Evolutionary conservation across 768 basidiomycete genomes (phyloP).

Genomic region (Boletus rex-veris): DNA sequence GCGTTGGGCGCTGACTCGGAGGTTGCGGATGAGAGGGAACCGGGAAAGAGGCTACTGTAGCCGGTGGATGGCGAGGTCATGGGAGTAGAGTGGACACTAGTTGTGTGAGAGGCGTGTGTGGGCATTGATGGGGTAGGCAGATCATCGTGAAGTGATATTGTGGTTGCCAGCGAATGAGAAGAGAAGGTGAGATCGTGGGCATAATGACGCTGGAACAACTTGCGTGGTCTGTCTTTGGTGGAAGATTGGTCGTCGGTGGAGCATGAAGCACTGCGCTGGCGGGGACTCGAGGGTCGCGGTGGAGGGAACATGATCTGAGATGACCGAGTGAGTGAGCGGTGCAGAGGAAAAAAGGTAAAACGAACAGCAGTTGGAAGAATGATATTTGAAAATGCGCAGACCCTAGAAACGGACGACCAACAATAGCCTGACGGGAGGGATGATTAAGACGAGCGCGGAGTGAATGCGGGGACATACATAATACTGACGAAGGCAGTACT

Average conservation of each 20-base stretch:
- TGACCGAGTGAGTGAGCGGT: not conserved
- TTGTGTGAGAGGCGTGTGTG: not conserved
- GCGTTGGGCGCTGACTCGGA: slow-evolving; percentile 22
- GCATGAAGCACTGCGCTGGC: slow-evolving; percentile 17
- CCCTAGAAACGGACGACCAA: slow-evolving; percentile 15
- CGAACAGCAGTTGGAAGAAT: not conserved
- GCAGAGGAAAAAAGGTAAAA: not conserved
- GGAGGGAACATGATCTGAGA: slow-evolving; percentile 18
- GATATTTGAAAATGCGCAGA: slow-evolving; percentile 1
- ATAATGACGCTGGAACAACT: slow-evolving; percentile 10
- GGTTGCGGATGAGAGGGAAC: slow-evolving; percentile 22
- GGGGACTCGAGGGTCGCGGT: not conserved
- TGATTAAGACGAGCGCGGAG: not conserved
- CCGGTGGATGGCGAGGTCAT: slow-evolving; percentile 25
- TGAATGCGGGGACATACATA: slow-evolving; percentile 19
- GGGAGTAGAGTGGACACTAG: slow-evolving; percentile 26
- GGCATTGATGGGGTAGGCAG: slow-evolving; percentile 4
- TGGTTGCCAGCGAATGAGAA: slow-evolving; percentile 17
- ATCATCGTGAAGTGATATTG: slow-evolving; percentile 10
- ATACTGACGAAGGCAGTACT: not conserved
- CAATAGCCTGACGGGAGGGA: slow-evolving; percentile 14
- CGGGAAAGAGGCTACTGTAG: slow-evolving; percentile 16
- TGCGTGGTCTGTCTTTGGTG: slow-evolving; percentile 9
- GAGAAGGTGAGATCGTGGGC: slow-evolving; percentile 13
- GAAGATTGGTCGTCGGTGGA: slow-evolving; percentile 17